Conservation (phyloP, 352 stramenopile species). For the Pelagophyceae sp. region DNA sequence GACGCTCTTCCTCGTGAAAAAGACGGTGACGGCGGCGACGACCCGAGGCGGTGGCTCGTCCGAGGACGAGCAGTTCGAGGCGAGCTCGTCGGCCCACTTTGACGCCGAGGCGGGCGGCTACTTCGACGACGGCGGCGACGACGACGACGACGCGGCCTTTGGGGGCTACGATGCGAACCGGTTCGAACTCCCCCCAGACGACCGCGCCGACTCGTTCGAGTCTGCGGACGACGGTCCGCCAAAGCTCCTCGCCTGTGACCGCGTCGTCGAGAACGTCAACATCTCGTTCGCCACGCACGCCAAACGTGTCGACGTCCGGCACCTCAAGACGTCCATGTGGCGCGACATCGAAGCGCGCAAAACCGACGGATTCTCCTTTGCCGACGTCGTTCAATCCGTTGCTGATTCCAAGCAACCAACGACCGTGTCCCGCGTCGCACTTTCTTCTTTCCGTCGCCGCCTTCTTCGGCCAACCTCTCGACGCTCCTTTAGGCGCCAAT, state of each 20-base stretch:
- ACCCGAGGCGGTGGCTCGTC: no score
- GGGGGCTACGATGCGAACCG: slow-evolving; percentile 28
- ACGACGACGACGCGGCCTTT: slow-evolving; percentile 34
- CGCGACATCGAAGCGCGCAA: slow-evolving; percentile 52
- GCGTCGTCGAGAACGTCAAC: slow-evolving; percentile 86
- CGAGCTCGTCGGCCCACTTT: slow-evolving; percentile 4
- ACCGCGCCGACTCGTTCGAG: background rate
- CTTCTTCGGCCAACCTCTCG: no score
- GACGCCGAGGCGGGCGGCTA: slow-evolving; percentile 42
- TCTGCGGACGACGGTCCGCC: background rate
- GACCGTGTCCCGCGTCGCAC: no score
- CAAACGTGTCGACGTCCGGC: slow-evolving; percentile 93
- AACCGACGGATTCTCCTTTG: slow-evolving; percentile 48
- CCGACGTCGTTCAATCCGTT: slow-evolving; percentile 76
- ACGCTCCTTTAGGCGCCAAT: no score
- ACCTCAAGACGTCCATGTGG: slow-evolving; percentile 91
- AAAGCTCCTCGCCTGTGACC: slow-evolving; percentile 14
- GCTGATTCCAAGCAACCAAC: slow-evolving; percentile 70
- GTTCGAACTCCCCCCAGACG: background rate
- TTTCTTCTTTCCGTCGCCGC: no score
- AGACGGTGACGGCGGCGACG: no score
- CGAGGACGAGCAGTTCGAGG: no score
- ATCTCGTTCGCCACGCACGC: slow-evolving; percentile 80
- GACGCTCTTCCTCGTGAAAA: slow-evolving; percentile 1
- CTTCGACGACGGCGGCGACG: slow-evolving; percentile 28